Conservation (phyloP, 1,139 yeast species). For the Saccharomycopsis hybrid region DNA sequence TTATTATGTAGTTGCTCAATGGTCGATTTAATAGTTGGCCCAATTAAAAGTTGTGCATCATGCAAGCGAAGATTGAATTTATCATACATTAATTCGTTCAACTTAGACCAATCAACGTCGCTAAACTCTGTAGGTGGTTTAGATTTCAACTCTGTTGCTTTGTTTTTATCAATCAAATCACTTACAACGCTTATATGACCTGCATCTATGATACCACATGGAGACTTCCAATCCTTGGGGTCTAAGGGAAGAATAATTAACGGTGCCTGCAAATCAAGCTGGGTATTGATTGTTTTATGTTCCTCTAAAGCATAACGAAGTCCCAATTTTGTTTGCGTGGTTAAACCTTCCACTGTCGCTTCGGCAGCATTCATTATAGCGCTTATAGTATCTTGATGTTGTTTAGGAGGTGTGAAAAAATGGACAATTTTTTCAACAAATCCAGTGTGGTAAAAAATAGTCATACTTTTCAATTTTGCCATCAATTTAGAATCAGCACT, state of each 20-base stretch:
- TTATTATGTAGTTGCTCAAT: constrained; percentile 58
- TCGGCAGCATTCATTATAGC: constrained; percentile 95
- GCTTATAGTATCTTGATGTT: constrained; percentile 82
- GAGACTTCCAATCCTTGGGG: constrained; percentile 72
- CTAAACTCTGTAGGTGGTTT: constrained; percentile 60
- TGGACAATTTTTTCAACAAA: constrained; percentile 68
- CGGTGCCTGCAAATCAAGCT: constrained; percentile 90
- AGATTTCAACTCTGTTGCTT: constrained; percentile 56
- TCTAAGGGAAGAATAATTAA: constrained; percentile 82
- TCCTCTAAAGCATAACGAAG: constrained; percentile 90
- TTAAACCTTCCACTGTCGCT: constrained; percentile 85
- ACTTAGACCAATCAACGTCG: constrained; percentile 62
- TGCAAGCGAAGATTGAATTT: constrained; percentile 69
- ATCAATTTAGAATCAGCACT: constrained; percentile 73
- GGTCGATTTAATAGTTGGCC: constrained; percentile 72
- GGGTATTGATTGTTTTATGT: constrained; percentile 81
- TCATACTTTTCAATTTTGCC: constrained; percentile 78
- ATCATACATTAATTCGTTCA: constrained; percentile 84
- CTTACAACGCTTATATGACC: constrained; percentile 87
- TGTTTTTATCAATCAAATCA: constrained; percentile 68
- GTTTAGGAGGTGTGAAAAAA: constrained; percentile 83
- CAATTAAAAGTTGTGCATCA: constrained; percentile 85
- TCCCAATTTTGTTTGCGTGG: constrained; percentile 86
- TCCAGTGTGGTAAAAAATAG: constrained; percentile 77
- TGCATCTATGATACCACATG: constrained; percentile 90